Evolutionary conservation across 306 rosid genomes (phyloP), one percentile per base, ranked within the genome.

Genomic region (Mimosa pudica): DNA sequence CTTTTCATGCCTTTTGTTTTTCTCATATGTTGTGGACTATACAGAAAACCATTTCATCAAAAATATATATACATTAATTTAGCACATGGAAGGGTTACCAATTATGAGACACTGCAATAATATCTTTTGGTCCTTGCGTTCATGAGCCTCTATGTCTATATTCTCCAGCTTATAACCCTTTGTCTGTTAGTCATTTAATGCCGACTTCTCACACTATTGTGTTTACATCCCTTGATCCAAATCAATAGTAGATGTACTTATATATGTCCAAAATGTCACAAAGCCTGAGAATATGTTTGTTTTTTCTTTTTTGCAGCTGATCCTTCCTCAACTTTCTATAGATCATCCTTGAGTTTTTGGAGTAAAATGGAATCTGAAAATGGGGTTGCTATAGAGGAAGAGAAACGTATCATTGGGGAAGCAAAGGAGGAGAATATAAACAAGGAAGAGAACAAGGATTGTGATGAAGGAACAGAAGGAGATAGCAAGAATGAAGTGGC

Each of bases 331-430:
- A 65, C 77, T 66, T 2, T 10, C 32, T 66, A 16, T 74, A 77
- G 61, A 38, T 38, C 42, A 38, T 83, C 33, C 44, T 67, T 24
- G 54, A 74, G 71, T 78, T 24, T 70, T 70, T 77, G 38, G 75
- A 77, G 71, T 77, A 57, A 47, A 36, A 95, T 95, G 99, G 96
- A 95, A 79, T 86, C 94, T 68, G 89, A 88, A 75, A 90, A 80
- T 70, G 96, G 89, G 76, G 80, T 90, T 61, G 57, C 66, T 70
- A 77, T 86, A 86, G 93, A 90, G 89, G 98, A 92, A 14, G 92
- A 91, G 88, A 95, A 83, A 65, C 83, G 85, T 82, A 89, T 85
- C 66, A 82, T 84, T 71, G 92, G 85, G 73, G 86, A 75, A 79
- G 89, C 83, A 81, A 74, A 67, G 49, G 75, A 76, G 58, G 91